Conservation (phyloP, 352 stramenopile genomes). For the Thraustochytrium sp. region DNA sequence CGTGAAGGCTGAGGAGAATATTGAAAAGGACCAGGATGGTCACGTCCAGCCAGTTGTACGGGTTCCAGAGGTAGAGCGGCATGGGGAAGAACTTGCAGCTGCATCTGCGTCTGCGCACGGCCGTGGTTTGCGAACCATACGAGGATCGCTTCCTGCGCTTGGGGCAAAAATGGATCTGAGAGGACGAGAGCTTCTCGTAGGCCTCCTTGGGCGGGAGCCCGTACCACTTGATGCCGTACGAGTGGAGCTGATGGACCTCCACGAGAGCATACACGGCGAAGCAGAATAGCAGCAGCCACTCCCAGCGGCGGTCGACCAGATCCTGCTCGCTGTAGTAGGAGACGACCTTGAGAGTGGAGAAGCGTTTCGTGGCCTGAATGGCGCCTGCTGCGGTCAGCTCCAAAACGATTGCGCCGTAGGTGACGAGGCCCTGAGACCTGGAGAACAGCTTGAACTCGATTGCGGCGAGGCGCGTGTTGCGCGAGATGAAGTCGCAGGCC, state of each 20-base stretch:
- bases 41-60: constrained; percentile 41
- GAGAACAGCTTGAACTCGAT: constrained; percentile 43
- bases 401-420: neutral
- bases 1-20: neutral
- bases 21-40: neutral
- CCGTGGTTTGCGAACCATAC: too few species aligned
- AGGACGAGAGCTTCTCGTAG: too few species aligned
- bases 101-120: too few species aligned
- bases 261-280: too few species aligned
- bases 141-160: too few species aligned
- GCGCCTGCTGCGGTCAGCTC: constrained; percentile 9
- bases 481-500: constrained; percentile 12
- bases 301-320: neutral
- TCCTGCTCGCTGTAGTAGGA: neutral
- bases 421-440: constrained; percentile 7
- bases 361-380: neutral
- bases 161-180: too few species aligned
- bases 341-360: neutral
- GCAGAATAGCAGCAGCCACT: neutral
- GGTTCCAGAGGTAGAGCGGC: neutral
- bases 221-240: neutral
- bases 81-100: too few species aligned
- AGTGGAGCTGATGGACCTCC: too few species aligned
- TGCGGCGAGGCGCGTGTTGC: constrained; percentile 35
- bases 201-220: too few species aligned